Percentiles rank a stretch among this genome's conserved stretches.
Evolutionary conservation across 495 filamentous ascomycete genomes (phyloP).

Genomic region (Xylaria longipes): DNA sequence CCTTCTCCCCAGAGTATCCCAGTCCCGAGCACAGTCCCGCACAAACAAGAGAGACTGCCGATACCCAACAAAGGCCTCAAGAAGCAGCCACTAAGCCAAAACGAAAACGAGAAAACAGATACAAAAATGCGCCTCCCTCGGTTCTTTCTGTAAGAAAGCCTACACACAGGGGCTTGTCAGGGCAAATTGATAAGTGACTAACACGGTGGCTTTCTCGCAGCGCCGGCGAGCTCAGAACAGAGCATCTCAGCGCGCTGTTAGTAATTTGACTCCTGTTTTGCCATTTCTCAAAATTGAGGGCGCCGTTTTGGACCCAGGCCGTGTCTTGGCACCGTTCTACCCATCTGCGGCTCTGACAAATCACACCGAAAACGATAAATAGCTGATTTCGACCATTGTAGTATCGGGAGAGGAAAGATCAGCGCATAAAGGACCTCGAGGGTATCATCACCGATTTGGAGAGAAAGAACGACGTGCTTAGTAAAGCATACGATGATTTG

Average conservation of each 20-base stretch:
- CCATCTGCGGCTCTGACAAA: background rate
- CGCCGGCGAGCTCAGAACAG: slow-evolving; percentile 64
- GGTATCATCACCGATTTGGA: slow-evolving; percentile 68
- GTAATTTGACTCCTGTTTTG: slow-evolving; percentile 18
- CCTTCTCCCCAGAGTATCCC: slow-evolving; percentile 45
- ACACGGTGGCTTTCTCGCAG: slow-evolving; percentile 40
- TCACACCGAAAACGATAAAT: background rate
- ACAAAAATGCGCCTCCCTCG: slow-evolving; percentile 56
- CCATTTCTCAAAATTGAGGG: background rate
- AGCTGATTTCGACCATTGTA: slow-evolving; percentile 51
- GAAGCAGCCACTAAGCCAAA: slow-evolving; percentile 49
- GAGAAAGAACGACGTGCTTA: slow-evolving; percentile 49
- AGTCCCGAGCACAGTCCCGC: slow-evolving; percentile 39
- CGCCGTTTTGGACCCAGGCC: background rate
- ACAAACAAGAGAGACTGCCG: slow-evolving; percentile 34
- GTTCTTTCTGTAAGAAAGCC: slow-evolving; percentile 51
- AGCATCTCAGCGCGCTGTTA: slow-evolving; percentile 57
- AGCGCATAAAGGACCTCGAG: slow-evolving; percentile 81
- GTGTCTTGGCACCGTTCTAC: background rate
- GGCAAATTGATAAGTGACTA: slow-evolving; percentile 25
- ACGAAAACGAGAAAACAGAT: slow-evolving; percentile 56
- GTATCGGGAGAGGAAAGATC: slow-evolving; percentile 85
- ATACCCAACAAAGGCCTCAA: slow-evolving; percentile 47
- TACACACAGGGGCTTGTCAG: background rate
- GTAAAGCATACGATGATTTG: background rate